Percentiles rank a stretch among this genome's conserved stretches.
phyloP scores from a whole-genome alignment of 164 flowering plant genomes.

The Aristolochia contorta region DNA sequence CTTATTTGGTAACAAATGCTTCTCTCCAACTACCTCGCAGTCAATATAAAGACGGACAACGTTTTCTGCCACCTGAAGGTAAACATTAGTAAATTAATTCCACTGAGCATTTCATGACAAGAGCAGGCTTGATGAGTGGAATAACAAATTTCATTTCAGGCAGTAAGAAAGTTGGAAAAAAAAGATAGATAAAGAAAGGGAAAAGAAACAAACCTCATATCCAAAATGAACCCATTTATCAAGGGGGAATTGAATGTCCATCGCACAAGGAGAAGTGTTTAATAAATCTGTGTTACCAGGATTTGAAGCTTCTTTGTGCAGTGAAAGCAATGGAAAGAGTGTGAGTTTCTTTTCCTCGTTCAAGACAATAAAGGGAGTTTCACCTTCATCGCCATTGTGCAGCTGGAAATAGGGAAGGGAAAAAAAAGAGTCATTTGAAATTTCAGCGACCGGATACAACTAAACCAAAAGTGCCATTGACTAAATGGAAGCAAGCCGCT shows the following conservation, averaged over 20 bases:
- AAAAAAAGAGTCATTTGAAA: background rate
- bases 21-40: constrained; percentile 62
- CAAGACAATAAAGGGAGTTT: constrained; percentile 40
- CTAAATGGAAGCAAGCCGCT: background rate
- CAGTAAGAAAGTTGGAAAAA: background rate
- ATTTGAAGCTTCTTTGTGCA: constrained; percentile 33
- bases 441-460: background rate
- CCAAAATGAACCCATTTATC: constrained; percentile 75
- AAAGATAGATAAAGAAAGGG: background rate
- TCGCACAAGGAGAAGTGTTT: constrained; percentile 25
- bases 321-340: constrained; percentile 28
- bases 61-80: constrained; percentile 35
- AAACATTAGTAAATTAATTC: background rate
- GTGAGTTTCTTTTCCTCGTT: constrained; percentile 34
- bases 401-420: constrained; percentile 16
- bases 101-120: background rate
- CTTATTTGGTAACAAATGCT: constrained; percentile 20
- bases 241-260: constrained; percentile 30
- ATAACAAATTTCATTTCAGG: background rate
- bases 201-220: constrained; percentile 45
- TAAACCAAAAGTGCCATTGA: background rate
- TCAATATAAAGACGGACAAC: constrained; percentile 44
- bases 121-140: background rate
- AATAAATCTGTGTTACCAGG: constrained; percentile 12
- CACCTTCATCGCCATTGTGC: constrained; percentile 13